A percentile compares a stretch with the other conserved stretches of the same genome.
These are phyloP conservation scores for Eucommia ulmoides DNA, from an alignment of 257 asterid species.

Conservation along the genomic window DNA sequence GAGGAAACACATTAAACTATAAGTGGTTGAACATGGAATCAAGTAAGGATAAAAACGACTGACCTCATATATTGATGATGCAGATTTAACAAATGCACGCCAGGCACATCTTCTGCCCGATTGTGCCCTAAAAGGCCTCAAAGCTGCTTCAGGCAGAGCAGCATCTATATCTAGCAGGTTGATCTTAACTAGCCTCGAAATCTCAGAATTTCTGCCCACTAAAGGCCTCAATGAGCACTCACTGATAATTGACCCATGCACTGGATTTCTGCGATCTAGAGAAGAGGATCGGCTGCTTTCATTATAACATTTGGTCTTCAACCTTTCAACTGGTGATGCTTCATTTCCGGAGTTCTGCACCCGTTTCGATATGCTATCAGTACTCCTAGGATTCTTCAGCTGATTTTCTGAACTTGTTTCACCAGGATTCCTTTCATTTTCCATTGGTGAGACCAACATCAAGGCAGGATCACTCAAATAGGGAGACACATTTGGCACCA, in stretches of 20 bases:
- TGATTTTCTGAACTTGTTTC: background rate
- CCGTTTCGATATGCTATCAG: no score
- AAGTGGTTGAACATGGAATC: no score
- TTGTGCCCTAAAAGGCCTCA: slow-evolving; percentile 54
- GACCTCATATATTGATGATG: slow-evolving; percentile 70
- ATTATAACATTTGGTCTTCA: slow-evolving; percentile 17
- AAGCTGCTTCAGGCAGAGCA: slow-evolving; percentile 66
- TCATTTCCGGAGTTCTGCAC: no score
- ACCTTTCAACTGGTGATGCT: slow-evolving; percentile 21
- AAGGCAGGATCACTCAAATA: background rate
- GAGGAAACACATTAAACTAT: no score
- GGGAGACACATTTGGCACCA: background rate
- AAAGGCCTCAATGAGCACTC: slow-evolving; percentile 54
- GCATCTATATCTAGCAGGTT: slow-evolving; percentile 85
- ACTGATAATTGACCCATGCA: slow-evolving; percentile 29
- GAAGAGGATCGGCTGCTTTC: slow-evolving; percentile 28
- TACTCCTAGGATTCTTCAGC: background rate
- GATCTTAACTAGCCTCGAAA: slow-evolving; percentile 54
- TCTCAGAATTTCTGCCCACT: slow-evolving; percentile 51
- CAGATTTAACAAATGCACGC: slow-evolving; percentile 80
- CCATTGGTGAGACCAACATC: background rate
- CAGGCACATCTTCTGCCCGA: slow-evolving; percentile 53
- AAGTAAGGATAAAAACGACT: no score
- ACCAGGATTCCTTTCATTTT: background rate
- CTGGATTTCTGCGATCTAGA: slow-evolving; percentile 24